Evolutionary conservation across 2,329 filamentous ascomycete genomes (phyloP).

Genomic region (Monilinia fructicola): DNA sequence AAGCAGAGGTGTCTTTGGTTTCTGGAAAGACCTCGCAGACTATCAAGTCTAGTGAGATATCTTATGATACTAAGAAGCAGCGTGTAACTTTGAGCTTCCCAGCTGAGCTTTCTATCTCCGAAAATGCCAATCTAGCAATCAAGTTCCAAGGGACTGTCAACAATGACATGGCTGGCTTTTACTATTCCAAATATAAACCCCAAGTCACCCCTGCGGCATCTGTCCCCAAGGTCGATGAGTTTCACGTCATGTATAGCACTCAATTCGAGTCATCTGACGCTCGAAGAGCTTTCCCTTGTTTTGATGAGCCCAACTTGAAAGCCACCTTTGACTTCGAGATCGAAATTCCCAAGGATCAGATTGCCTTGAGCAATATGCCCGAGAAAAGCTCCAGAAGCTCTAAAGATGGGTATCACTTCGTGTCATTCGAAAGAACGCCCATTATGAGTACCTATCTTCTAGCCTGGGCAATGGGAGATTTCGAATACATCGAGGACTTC

Average conservation of each 20-base stretch:
- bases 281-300: slow-evolving; percentile 92
- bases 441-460: slow-evolving; percentile 86
- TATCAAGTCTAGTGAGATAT: slow-evolving; percentile 64
- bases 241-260: slow-evolving; percentile 81
- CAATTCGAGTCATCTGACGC: slow-evolving; percentile 98
- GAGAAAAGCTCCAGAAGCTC: slow-evolving; percentile 66
- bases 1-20: slow-evolving; percentile 61
- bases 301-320: slow-evolving; percentile 96
- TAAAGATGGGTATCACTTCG: slow-evolving; percentile 65
- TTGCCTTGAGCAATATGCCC: slow-evolving; percentile 94
- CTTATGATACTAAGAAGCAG: slow-evolving; percentile 81
- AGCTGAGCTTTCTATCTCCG: slow-evolving; percentile 65
- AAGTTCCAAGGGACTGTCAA: slow-evolving; percentile 81
- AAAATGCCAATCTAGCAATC: slow-evolving; percentile 66
- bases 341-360: slow-evolving; percentile 84
- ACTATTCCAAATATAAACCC: slow-evolving; percentile 91
- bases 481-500: slow-evolving; percentile 91
- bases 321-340: slow-evolving; percentile 93
- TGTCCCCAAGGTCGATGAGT: slow-evolving; percentile 70
- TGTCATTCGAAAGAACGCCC: slow-evolving; percentile 80
- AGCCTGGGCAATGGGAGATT: slow-evolving; percentile 94
- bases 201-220: slow-evolving; percentile 67
- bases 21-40: slow-evolving; percentile 55
- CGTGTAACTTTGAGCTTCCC: slow-evolving; percentile 77
- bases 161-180: slow-evolving; percentile 90